These are phyloP conservation scores for Panus rudis DNA, from an alignment of 768 basidiomycete species.

Conservation along the genomic window DNA sequence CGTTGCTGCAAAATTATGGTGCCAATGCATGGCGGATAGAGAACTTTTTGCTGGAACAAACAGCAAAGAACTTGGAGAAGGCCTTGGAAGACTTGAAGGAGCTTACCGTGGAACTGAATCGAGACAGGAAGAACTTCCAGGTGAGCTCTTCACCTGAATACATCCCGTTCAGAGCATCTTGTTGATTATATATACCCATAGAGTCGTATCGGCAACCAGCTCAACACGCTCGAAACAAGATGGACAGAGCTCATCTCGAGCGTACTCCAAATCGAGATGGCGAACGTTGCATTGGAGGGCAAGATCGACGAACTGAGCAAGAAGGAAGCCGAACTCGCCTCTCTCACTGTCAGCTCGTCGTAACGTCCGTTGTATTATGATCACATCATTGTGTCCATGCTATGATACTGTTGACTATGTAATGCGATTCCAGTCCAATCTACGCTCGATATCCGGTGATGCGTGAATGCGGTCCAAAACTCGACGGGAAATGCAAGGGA, in stretches of 20 bases:
- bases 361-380: too few species aligned
- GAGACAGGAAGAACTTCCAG: slow-evolving; percentile 83
- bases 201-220: slow-evolving; percentile 72
- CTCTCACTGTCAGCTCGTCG: too few species aligned
- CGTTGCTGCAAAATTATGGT: slow-evolving; percentile 79
- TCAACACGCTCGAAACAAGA: slow-evolving; percentile 74
- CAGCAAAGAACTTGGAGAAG: slow-evolving; percentile 64
- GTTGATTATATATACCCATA: slow-evolving; percentile 23
- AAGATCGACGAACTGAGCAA: slow-evolving; percentile 61
- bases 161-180: background rate
- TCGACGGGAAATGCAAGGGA: too few species aligned
- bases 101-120: slow-evolving; percentile 77
- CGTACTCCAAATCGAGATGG: slow-evolving; percentile 93
- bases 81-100: slow-evolving; percentile 73
- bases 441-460: too few species aligned
- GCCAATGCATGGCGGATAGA: slow-evolving; percentile 88
- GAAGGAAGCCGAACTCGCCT: slow-evolving; percentile 56
- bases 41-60: slow-evolving; percentile 80
- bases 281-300: slow-evolving; percentile 79
- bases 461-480: too few species aligned
- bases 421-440: too few species aligned
- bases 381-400: too few species aligned
- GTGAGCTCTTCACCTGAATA: slow-evolving; percentile 30
- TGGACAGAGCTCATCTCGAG: slow-evolving; percentile 93
- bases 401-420: too few species aligned